A percentile compares a stretch with the other conserved stretches of the same genome.
phyloP scores from a whole-genome alignment of 306 rosid genomes.

The Cyclanthera cordifolia region DNA sequence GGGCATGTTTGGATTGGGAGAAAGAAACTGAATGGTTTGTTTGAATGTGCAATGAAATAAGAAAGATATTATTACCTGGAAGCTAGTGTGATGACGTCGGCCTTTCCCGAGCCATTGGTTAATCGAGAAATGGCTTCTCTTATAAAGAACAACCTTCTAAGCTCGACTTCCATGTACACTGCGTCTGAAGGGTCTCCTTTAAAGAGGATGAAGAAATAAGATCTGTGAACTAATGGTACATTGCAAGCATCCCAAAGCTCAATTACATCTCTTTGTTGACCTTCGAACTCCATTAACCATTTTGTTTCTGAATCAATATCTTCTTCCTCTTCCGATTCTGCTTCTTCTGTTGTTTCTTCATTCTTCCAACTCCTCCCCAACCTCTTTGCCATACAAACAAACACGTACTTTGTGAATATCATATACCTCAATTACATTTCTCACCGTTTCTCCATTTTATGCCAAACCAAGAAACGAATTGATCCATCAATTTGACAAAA shows the following conservation, averaged over 20 bases:
- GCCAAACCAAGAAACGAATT: too few relatives aligned
- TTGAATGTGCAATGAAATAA: too few relatives aligned
- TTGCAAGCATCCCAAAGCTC: slow-evolving; percentile 69
- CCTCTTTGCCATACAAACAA: slow-evolving; percentile 39
- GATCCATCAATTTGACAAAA: too few relatives aligned
- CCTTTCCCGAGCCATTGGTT: slow-evolving; percentile 17
- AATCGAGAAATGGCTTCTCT: slow-evolving; percentile 38
- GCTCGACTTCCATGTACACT: slow-evolving; percentile 64
- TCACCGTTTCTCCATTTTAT: too few relatives aligned
- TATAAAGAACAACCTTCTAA: slow-evolving; percentile 60
- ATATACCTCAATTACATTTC: slow-evolving; percentile 36
- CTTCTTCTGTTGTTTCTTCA: slow-evolving; percentile 21
- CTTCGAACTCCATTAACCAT: slow-evolving; percentile 35
- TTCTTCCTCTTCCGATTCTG: slow-evolving; percentile 10
- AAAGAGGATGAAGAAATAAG: slow-evolving; percentile 69
- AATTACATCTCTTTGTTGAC: slow-evolving; percentile 44
- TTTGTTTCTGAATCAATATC: slow-evolving; percentile 9
- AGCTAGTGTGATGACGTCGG: slow-evolving; percentile 32
- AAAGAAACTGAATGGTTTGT: too few relatives aligned
- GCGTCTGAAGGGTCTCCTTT: slow-evolving; percentile 69
- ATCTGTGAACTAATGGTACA: slow-evolving; percentile 64
- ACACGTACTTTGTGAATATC: not conserved
- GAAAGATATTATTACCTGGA: slow-evolving; percentile 42
- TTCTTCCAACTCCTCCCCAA: not conserved
- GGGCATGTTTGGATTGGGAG: not conserved